phyloP scores from a whole-genome alignment of 2,329 filamentous ascomycete species.

The Paracorniculantispora psalliotae region DNA sequence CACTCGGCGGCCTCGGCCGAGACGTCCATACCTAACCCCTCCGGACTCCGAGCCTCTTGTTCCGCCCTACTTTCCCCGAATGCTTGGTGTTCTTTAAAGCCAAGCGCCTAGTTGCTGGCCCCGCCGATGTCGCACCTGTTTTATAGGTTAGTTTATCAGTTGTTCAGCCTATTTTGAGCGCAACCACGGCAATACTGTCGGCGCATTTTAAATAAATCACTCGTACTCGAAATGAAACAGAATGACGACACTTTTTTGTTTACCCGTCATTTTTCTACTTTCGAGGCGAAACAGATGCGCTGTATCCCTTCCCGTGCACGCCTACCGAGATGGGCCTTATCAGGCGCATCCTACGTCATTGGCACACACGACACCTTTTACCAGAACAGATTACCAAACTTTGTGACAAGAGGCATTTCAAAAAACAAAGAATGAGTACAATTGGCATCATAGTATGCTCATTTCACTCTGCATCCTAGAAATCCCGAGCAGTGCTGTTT shows the following conservation, averaged over 20 bases:
- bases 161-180: background rate
- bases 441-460: background rate
- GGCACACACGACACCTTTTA: background rate
- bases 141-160: background rate
- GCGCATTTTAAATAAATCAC: background rate
- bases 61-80: constrained; percentile 8
- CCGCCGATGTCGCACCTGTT: constrained; percentile 4
- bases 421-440: background rate
- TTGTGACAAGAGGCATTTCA: too few species aligned
- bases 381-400: background rate
- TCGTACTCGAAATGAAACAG: constrained; percentile 6
- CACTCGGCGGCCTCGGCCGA: constrained; percentile 10
- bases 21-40: background rate
- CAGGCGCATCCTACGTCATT: background rate
- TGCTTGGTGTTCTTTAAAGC: background rate
- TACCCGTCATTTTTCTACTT: background rate
- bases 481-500: background rate
- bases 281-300: too few species aligned
- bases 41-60: background rate
- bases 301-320: background rate
- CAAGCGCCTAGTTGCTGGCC: background rate
- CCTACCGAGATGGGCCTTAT: background rate
- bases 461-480: background rate
- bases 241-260: background rate
- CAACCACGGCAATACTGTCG: background rate